These are phyloP conservation scores for Seiridium cupressi DNA, from an alignment of 2,329 filamentous ascomycete species.

Conservation along the genomic window DNA sequence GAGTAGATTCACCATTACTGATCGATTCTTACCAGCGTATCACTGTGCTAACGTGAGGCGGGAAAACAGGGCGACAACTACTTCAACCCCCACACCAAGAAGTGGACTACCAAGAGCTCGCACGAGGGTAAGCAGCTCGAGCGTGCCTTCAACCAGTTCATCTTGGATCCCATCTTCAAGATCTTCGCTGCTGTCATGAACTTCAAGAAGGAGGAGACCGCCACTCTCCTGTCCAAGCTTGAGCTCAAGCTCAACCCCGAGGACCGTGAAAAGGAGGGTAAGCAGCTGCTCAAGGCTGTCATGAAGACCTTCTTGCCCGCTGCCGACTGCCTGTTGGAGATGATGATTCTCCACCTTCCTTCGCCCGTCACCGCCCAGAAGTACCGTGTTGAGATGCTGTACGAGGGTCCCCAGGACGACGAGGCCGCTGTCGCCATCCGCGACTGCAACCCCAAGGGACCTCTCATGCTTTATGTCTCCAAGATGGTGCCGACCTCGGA, in stretches of 20 bases:
- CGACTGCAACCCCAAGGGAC: slow-evolving; percentile 95
- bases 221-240: slow-evolving; percentile 84
- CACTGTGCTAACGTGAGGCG: background rate
- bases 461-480: slow-evolving; percentile 99
- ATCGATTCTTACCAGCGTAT: background rate
- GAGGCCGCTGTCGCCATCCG: slow-evolving; percentile 94
- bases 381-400: slow-evolving; percentile 98
- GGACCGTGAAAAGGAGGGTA: slow-evolving; percentile 93
- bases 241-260: slow-evolving; percentile 85
- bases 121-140: slow-evolving; percentile 87
- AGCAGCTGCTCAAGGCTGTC: slow-evolving; percentile 94
- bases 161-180: slow-evolving; percentile 99
- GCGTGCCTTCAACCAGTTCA: slow-evolving; percentile 99
- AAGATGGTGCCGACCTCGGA: slow-evolving; percentile 99
- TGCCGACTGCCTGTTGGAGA: slow-evolving; percentile 96
- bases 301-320: slow-evolving; percentile 99
- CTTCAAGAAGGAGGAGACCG: slow-evolving; percentile 94
- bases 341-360: slow-evolving; percentile 99
- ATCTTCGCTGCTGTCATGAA: slow-evolving; percentile 97
- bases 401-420: slow-evolving; percentile 95
- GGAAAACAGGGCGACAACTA: slow-evolving; percentile 76
- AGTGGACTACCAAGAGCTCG: slow-evolving; percentile 89
- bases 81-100: slow-evolving; percentile 99
- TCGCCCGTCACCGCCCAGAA: slow-evolving; percentile 93
- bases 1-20: background rate